A percentile compares a stretch with the other conserved stretches of the same genome.
Conservation (phyloP, 2,329 filamentous ascomycete species). For the Fusarium torreyae region DNA sequence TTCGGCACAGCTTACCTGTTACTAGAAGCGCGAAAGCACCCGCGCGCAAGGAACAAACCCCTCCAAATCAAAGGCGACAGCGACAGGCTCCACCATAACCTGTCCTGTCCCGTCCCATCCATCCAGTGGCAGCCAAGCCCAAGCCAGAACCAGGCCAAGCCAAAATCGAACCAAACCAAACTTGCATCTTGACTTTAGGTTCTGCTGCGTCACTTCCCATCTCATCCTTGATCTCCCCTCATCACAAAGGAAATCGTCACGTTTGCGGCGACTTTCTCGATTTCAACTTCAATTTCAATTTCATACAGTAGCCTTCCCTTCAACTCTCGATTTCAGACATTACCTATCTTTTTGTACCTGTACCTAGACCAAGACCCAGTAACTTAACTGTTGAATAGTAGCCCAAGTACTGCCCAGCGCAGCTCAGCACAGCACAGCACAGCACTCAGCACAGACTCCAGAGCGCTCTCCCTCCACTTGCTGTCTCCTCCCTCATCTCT, state of each 20-base stretch:
- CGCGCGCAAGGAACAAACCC: constrained; percentile 27
- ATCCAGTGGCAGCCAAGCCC: constrained; percentile 22
- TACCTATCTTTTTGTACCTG: neutral
- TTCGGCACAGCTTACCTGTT: neutral
- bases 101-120: constrained; percentile 35
- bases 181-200: constrained; percentile 39
- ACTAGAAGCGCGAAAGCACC: constrained; percentile 9
- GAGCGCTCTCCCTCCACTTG: constrained; percentile 35
- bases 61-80: constrained; percentile 11
- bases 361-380: constrained; percentile 6
- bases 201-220: constrained; percentile 47
- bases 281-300: neutral
- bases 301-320: neutral
- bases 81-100: constrained; percentile 40
- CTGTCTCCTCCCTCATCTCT: constrained; percentile 44
- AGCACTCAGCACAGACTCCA: constrained; percentile 39
- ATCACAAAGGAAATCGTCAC: constrained; percentile 15
- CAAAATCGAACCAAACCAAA: constrained; percentile 44
- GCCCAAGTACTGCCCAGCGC: constrained; percentile 12
- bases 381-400: constrained; percentile 11
- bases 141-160: constrained; percentile 33
- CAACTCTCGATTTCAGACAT: constrained; percentile 1
- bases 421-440: constrained; percentile 10
- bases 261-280: constrained; percentile 19
- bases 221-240: constrained; percentile 32